Evolutionary conservation across 164 flowering plant species (phyloP).

Genomic region (Stephania japonica): DNA sequence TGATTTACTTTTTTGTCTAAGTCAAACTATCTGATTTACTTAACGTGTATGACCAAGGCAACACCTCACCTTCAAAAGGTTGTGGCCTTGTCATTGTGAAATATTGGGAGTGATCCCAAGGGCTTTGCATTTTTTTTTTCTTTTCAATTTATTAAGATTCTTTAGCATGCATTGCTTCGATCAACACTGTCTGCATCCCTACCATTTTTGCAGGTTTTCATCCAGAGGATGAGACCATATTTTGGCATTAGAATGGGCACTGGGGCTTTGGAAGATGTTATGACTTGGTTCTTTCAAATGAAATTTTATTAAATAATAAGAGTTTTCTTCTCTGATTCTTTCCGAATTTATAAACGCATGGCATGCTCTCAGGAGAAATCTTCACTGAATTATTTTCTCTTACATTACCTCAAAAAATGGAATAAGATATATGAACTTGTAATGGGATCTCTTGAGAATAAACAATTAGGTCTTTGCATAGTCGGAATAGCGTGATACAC

Average conservation of each 20-base stretch:
- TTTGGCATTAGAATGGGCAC: too few species aligned
- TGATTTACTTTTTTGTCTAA: too few species aligned
- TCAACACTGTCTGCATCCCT: background rate
- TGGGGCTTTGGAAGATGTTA: background rate
- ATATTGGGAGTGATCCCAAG: background rate
- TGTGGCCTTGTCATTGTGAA: too few species aligned
- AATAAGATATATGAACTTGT: background rate
- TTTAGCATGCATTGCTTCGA: background rate
- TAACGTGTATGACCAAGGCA: too few species aligned
- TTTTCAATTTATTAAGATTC: background rate
- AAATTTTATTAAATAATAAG: background rate
- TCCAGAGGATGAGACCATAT: too few species aligned
- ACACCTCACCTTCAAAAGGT: too few species aligned
- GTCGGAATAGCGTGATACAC: background rate
- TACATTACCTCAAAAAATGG: background rate
- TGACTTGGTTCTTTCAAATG: background rate
- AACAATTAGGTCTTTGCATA: background rate
- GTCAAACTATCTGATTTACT: too few species aligned
- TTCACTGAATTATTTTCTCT: background rate
- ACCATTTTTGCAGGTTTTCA: background rate
- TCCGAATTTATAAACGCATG: background rate
- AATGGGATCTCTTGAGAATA: background rate
- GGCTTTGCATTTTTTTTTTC: background rate
- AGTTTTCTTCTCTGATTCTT: background rate
- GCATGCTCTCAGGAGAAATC: background rate